These are phyloP conservation scores for Camellia granthamiana DNA, from an alignment of 148 eudicot species.

Conservation along the genomic window DNA sequence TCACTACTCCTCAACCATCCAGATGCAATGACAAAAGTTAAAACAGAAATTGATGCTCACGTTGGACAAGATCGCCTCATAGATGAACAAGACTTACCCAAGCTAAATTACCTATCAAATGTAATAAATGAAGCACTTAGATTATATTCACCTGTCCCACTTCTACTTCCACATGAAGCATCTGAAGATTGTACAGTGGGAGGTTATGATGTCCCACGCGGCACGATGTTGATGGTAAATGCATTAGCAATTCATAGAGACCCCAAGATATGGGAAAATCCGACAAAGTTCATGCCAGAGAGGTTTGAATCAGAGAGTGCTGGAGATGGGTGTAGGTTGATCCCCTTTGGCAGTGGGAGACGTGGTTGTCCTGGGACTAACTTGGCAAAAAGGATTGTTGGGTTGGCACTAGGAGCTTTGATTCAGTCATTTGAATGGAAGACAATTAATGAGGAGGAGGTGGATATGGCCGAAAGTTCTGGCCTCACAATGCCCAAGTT, in stretches of 20 bases:
- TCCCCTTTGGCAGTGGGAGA: background rate
- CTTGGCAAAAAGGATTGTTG: background rate
- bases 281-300: background rate
- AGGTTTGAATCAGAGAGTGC: background rate
- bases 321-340: background rate
- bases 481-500: background rate
- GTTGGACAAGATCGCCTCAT: background rate
- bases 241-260: conserved; percentile 6
- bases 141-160: background rate
- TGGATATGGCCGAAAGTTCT: background rate
- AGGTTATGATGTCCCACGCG: background rate
- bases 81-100: background rate
- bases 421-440: conserved; percentile 1
- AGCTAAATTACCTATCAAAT: background rate
- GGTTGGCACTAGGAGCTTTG: background rate
- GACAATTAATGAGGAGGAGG: background rate
- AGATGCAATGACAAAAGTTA: background rate
- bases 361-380: background rate
- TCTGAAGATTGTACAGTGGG: background rate
- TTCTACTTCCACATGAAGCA: background rate
- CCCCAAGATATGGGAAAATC: background rate
- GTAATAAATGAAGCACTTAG: background rate
- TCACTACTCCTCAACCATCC: background rate
- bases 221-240: background rate
- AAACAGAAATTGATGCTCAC: background rate